Percentiles rank a stretch among this genome's conserved stretches.
phyloP scores from a whole-genome alignment of 257 asterid genomes.

The Ilex asprella region DNA sequence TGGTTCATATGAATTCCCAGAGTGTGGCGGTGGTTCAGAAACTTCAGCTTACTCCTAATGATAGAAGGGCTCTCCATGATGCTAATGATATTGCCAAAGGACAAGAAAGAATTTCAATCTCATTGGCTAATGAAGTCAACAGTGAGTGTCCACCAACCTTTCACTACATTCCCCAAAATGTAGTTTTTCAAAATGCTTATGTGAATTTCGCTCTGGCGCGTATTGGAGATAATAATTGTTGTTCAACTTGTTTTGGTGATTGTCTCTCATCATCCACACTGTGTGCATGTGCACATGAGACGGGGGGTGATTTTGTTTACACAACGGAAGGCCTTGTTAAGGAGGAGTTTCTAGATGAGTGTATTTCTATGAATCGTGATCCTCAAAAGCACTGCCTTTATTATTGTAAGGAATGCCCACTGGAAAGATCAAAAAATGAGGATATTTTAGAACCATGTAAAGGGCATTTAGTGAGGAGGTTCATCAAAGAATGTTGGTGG shows the following conservation, averaged over 20 bases:
- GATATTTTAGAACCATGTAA: constrained; percentile 34
- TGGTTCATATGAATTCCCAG: constrained; percentile 12
- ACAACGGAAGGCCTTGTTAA: constrained; percentile 49
- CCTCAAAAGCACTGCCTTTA: constrained; percentile 27
- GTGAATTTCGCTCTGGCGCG: constrained; percentile 60
- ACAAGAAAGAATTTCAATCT: constrained; percentile 32
- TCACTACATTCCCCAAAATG: constrained; percentile 34
- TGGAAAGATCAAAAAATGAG: constrained; percentile 56
- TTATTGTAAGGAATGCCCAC: constrained; percentile 67
- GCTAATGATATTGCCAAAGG: constrained; percentile 35
- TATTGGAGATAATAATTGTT: constrained; percentile 66
- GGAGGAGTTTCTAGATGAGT: constrained; percentile 34
- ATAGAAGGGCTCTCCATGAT: constrained; percentile 5
- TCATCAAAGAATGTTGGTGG: constrained; percentile 84
- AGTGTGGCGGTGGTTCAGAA: constrained; percentile 15
- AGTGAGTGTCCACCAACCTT: constrained; percentile 37
- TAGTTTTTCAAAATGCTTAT: constrained; percentile 46
- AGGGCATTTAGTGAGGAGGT: constrained; percentile 56
- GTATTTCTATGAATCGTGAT: constrained; percentile 38
- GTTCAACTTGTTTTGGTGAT: constrained; percentile 47
- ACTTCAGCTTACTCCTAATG: neutral
- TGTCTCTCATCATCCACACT: constrained; percentile 59
- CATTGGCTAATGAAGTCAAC: constrained; percentile 49
- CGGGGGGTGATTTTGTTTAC: constrained; percentile 81
- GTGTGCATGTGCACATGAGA: constrained; percentile 71